phyloP scores from a whole-genome alignment of 768 basidiomycete species.

The Tylopilus subfusipes region DNA sequence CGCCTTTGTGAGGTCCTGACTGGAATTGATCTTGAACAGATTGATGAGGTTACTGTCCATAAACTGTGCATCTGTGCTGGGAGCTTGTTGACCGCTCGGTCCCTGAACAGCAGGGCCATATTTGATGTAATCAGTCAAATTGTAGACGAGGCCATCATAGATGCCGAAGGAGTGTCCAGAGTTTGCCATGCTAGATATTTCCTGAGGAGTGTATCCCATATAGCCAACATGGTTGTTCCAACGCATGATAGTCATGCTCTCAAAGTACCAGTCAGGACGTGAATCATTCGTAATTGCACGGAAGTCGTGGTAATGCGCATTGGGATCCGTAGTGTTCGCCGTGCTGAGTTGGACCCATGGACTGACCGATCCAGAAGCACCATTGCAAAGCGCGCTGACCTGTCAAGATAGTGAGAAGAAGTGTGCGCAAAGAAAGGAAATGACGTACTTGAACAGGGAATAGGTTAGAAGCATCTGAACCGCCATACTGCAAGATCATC shows the following conservation, averaged over 20 bases:
- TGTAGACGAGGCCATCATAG: slow-evolving; percentile 85
- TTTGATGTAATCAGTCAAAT: slow-evolving; percentile 75
- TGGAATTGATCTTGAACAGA: slow-evolving; percentile 73
- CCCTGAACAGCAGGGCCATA: slow-evolving; percentile 56
- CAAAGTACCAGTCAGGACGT: slow-evolving; percentile 97
- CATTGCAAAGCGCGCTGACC: slow-evolving; percentile 93
- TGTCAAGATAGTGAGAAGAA: slow-evolving; percentile 21
- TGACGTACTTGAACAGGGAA: slow-evolving; percentile 88
- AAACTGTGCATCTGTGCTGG: slow-evolving; percentile 51
- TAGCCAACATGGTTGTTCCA: slow-evolving; percentile 87
- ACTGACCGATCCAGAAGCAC: slow-evolving; percentile 72
- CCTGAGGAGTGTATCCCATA: slow-evolving; percentile 75
- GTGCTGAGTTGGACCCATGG: slow-evolving; percentile 74
- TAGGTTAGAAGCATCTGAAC: slow-evolving; percentile 62
- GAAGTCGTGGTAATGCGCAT: slow-evolving; percentile 94
- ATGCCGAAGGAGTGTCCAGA: slow-evolving; percentile 68
- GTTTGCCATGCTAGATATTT: slow-evolving; percentile 68
- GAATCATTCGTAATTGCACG: slow-evolving; percentile 83
- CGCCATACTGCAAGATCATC: slow-evolving; percentile 80
- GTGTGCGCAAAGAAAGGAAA: not conserved
- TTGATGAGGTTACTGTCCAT: slow-evolving; percentile 66
- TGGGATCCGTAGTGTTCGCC: slow-evolving; percentile 69
- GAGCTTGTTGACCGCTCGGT: slow-evolving; percentile 47
- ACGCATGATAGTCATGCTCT: slow-evolving; percentile 90
- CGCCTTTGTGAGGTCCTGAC: slow-evolving; percentile 76